Evolutionary conservation across 2,329 filamentous ascomycete genomes (phyloP).

Genomic region (Ramularia endophylla): DNA sequence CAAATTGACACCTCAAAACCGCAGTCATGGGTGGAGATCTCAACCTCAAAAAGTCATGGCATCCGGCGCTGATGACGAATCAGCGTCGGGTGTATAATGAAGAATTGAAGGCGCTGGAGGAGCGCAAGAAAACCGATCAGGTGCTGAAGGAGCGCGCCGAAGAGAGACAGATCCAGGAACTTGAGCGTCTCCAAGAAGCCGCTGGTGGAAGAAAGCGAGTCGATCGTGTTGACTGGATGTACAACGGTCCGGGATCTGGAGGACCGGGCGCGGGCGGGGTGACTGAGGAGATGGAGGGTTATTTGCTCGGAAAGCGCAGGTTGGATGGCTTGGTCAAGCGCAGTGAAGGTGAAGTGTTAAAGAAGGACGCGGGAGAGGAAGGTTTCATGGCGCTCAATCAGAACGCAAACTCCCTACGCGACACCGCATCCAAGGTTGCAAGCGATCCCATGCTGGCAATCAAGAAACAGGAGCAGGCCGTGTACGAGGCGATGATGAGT

Average conservation of each 20-base stretch:
- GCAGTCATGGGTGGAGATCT: conserved; percentile 85
- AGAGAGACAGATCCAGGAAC: conserved; percentile 85
- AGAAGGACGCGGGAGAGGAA: conserved; percentile 54
- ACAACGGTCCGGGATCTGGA: conserved; percentile 74
- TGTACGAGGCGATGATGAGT: conserved; percentile 62
- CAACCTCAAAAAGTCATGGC: conserved; percentile 89
- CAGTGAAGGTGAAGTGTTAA: conserved; percentile 71
- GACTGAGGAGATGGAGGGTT: conserved; percentile 86
- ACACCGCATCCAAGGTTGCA: conserved; percentile 78
- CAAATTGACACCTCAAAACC: too few species aligned
- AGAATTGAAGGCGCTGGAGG: conserved; percentile 85
- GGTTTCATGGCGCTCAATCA: conserved; percentile 50
- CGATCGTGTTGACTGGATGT: conserved; percentile 97
- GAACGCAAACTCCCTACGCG: conserved; percentile 66
- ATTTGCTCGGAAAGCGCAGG: conserved; percentile 82
- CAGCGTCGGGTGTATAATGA: conserved; percentile 86
- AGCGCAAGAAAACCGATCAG: conserved; percentile 89
- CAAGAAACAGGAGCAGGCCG: conserved; percentile 69
- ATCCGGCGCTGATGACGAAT: conserved; percentile 84
- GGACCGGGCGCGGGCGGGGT: conserved; percentile 60
- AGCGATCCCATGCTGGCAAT: conserved; percentile 91
- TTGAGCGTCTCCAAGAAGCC: conserved; percentile 82
- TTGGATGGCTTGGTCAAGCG: conserved; percentile 84
- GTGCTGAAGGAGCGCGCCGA: conserved; percentile 90
- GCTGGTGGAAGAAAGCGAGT: conserved; percentile 75